Evolutionary conservation across 208 protist genomes (phyloP), one percentile per base, ranked within the genome.

Genomic region (Crithidia brevicula): DNA sequence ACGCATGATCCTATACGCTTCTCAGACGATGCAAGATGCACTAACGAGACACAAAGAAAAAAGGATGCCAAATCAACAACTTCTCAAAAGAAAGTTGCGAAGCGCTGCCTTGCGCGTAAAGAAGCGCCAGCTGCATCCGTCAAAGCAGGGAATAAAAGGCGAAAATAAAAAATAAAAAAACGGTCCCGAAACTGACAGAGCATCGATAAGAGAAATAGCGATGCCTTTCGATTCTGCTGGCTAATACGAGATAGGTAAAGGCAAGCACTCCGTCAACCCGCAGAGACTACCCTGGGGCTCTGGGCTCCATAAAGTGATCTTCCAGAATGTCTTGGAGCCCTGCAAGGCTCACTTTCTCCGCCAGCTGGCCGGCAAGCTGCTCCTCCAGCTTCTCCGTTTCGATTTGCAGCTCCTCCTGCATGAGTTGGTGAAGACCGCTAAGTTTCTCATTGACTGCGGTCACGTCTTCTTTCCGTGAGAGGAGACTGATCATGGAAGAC

Each of bases 381-480:
- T 68, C 68, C 43, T 72, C 45, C 13, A 84, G 25, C 18, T 59
- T 30, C 46, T 80, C 51, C 36, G 89, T 51, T 22, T 78, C 78
- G 22, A 81, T 58, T 33, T 66, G 51, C 36, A 84, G 22, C 61
- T 88, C 77, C 30, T 91, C 80, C 16, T 53, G 60, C 27, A 91
- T 40, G 9, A 79, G 51, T 38, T 52, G 49, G 22, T 78, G 72
- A 25, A 94, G 66, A 8, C 75, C 81, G 43, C 67, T 74, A n/a
- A 91, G 53, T 42, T 90, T 91, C 33, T 81, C 69, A 54, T 92
- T 77, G 58, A 92, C 81, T 5, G 61, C 60, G 16, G 72, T 67
- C 38, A 82, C 53, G 53, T 95, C 87, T 20, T 83, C 86, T 66
- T 95, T 95, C 18, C 78, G 85, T 47, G 86, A 53, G 31, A 93